Conservation (phyloP, 768 basidiomycete genomes). For the Lentinula raphanica region DNA sequence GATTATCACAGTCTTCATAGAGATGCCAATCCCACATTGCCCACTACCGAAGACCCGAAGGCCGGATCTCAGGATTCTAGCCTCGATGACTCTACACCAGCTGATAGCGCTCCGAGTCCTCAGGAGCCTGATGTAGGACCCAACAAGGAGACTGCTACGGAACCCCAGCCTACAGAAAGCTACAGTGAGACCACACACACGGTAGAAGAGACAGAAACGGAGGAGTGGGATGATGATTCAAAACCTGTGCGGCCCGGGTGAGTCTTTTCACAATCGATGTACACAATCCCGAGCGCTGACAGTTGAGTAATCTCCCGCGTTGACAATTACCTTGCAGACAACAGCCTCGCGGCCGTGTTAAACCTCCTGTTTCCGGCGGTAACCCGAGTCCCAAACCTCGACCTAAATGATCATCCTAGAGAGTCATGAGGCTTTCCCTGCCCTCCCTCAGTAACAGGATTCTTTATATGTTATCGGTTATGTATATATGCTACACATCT, state of each 20-base stretch:
- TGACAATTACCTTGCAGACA: background rate
- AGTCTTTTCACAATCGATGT: background rate
- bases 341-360: background rate
- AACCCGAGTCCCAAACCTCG: background rate
- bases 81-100: background rate
- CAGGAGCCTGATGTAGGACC: too few species aligned
- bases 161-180: background rate
- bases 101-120: too few species aligned
- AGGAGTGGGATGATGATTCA: background rate
- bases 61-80: background rate
- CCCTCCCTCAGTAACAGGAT: too few species aligned
- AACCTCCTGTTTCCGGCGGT: conserved; percentile 2
- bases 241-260: conserved; percentile 2
- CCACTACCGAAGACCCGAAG: background rate
- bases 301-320: background rate
- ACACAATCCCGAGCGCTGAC: too few species aligned
- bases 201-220: background rate
- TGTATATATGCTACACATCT: too few species aligned
- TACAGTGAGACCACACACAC: background rate
- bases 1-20: background rate
- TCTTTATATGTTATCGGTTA: too few species aligned
- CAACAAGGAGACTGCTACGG: background rate
- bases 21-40: background rate
- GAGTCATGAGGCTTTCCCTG: too few species aligned
- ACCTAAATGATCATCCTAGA: background rate